Base-by-base conservation (phyloP, 345 rosid genomes). In the Psidium guajava region DNA sequence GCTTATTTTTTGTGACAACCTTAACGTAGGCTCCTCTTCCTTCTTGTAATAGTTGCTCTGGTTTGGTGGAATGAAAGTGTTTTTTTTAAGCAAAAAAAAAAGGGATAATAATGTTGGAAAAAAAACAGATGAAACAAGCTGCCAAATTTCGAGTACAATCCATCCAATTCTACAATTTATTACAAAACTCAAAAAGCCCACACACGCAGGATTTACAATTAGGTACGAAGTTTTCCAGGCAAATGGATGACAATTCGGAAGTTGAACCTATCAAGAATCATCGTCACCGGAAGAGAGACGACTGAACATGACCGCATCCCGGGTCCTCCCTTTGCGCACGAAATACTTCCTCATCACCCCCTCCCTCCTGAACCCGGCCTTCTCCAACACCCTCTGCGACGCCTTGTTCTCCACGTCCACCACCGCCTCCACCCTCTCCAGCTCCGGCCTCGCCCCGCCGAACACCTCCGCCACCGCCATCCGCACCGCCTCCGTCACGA, bases 371-470 rank as follows among this genome's bases (percentile, higher is more conserved):
- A 91, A 90, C 32, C 91, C 90, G 40, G 85, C 89, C 84, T 90
- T 91, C 87, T 90, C 93, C 75, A 90, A 25, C 82, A 90, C 90
- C 87, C 83, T 89, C 74, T 85, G 91, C 4, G 92, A 91, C 9
- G 89, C 90, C 50, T 42, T 81, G 59, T 91, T 88, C 44, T 87
- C 82, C 8, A 90, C 87, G 51, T 88, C 91, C 24, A 90, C 92
- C 18, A 88, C 13, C 8, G 92, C 92, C 84, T 89, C 86, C 53
- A 90, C 27, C 80, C 93, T 89, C 87, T 89, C 92, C 85, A 92
- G 32, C 44, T 85, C 81, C 12, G 88, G 87, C 83, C 82, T 69
- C 83, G 87, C 92, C 18, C 51, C 9, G 51, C 88, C 88, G 11
- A 88, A 84, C 36, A 56, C 86, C 36, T 58, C 84, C 20, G 56